These are phyloP conservation scores for Xylariaceae sp. DNA, from an alignment of 2,329 filamentous ascomycete species.

Conservation along the genomic window DNA sequence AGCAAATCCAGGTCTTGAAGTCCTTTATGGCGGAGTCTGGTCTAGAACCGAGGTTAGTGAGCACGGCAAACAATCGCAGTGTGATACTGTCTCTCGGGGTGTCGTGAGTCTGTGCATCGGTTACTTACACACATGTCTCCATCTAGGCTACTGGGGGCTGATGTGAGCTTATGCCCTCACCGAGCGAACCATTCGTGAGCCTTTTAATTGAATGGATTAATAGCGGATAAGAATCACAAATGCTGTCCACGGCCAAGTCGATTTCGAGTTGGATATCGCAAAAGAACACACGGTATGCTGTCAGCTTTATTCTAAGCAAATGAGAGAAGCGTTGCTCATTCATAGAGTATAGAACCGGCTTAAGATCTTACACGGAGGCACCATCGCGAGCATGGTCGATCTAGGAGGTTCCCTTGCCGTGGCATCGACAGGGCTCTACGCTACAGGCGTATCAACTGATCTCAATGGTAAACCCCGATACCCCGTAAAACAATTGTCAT, in stretches of 20 bases:
- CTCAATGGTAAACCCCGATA: constrained; percentile 48
- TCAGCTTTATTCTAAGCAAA: not conserved
- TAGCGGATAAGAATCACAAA: constrained; percentile 61
- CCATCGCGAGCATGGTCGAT: constrained; percentile 71
- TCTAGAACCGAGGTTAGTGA: constrained; percentile 73
- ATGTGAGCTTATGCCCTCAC: constrained; percentile 35
- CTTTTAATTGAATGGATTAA: constrained; percentile 3
- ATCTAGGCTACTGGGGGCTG: constrained; percentile 42
- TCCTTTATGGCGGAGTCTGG: constrained; percentile 84
- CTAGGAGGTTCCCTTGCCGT: constrained; percentile 62
- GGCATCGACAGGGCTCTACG: constrained; percentile 59
- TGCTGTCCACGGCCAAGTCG: constrained; percentile 62
- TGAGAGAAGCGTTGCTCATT: not conserved
- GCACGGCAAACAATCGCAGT: too few species aligned
- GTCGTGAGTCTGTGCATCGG: not conserved
- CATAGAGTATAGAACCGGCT: constrained; percentile 60
- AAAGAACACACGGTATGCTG: constrained; percentile 66
- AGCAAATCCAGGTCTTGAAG: constrained; percentile 63
- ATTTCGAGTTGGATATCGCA: constrained; percentile 71
- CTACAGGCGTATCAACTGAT: constrained; percentile 62
- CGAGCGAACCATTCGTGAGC: not conserved
- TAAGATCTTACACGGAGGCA: constrained; percentile 72
- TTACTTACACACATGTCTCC: not conserved
- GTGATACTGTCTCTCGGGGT: not conserved
- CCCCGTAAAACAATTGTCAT: not conserved